Evolutionary conservation across 2,329 filamentous ascomycete species (phyloP).

Genomic region (Arthrinium puccinioides): DNA sequence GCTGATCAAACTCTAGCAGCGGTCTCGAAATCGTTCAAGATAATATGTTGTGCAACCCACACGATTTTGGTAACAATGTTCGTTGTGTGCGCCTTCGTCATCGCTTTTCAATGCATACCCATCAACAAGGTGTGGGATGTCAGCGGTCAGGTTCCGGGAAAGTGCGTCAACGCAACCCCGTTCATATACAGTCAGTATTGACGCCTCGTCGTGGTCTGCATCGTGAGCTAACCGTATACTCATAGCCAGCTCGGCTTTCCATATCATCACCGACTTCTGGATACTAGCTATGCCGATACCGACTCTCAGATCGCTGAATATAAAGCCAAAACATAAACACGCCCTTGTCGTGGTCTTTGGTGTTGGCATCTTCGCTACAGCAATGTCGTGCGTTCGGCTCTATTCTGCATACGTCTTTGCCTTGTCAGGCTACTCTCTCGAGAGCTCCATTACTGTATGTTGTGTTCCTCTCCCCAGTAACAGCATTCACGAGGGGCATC

Average conservation of each 20-base stretch:
- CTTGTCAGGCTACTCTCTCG: slow-evolving; percentile 26
- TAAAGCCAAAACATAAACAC: slow-evolving; percentile 39
- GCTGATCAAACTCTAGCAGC: slow-evolving; percentile 7
- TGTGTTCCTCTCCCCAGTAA: neutral
- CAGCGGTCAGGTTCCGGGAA: slow-evolving; percentile 18
- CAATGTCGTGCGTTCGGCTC: slow-evolving; percentile 29
- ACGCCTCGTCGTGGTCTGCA: neutral
- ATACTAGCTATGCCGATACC: slow-evolving; percentile 36
- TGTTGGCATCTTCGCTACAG: slow-evolving; percentile 27
- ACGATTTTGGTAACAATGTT: slow-evolving; percentile 30
- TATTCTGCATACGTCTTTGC: slow-evolving; percentile 32
- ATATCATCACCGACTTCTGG: slow-evolving; percentile 39
- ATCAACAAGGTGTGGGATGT: slow-evolving; percentile 35
- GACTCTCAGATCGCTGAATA: slow-evolving; percentile 35
- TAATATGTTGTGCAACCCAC: slow-evolving; percentile 27
- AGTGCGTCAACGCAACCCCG: slow-evolving; percentile 31
- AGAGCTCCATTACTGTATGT: slow-evolving; percentile 20
- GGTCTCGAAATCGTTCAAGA: slow-evolving; percentile 16
- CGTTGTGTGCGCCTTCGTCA: slow-evolving; percentile 29
- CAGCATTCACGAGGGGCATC: no score
- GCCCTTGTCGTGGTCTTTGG: slow-evolving; percentile 40
- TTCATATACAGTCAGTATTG: slow-evolving; percentile 31
- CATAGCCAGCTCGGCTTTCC: slow-evolving; percentile 34
- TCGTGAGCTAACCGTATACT: neutral
- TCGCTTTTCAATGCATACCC: slow-evolving; percentile 33